These are phyloP conservation scores for Puya raimondii DNA, from an alignment of 176 grass and related monocot species.

Conservation along the genomic window DNA sequence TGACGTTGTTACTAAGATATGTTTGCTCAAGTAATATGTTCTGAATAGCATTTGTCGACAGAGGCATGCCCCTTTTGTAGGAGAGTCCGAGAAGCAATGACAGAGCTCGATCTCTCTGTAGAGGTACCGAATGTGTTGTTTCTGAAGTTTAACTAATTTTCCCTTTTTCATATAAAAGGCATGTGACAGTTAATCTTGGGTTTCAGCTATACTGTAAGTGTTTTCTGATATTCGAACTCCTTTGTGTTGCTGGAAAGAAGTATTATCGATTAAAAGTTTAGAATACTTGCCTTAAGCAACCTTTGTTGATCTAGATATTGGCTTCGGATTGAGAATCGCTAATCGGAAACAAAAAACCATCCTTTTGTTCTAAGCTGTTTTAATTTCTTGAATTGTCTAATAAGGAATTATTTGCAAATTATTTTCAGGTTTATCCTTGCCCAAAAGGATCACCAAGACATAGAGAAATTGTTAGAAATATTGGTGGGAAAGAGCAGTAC, in stretches of 20 bases:
- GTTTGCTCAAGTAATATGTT: neutral
- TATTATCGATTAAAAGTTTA: no score
- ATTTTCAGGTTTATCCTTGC: conserved; percentile 82
- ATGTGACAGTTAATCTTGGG: neutral
- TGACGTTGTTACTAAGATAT: neutral
- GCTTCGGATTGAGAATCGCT: no score
- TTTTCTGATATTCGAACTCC: no score
- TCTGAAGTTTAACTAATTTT: neutral
- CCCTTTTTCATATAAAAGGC: neutral
- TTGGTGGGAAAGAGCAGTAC: conserved; percentile 89
- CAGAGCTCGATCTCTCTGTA: conserved; percentile 78
- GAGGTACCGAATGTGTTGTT: conserved; percentile 37
- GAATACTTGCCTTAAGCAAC: no score
- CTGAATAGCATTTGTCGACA: conserved; percentile 31
- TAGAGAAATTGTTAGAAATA: conserved; percentile 61
- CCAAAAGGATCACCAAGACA: conserved; percentile 88
- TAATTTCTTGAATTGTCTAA: neutral
- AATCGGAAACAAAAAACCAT: neutral
- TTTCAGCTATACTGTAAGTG: neutral
- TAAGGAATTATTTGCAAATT: neutral
- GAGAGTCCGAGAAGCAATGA: conserved; percentile 88
- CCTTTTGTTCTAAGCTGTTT: neutral
- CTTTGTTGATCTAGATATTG: no score
- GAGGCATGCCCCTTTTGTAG: conserved; percentile 98
- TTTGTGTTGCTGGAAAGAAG: no score